Base-by-base conservation (phyloP, 176 grass and related monocot genomes). In the Lolium perenne region DNA sequence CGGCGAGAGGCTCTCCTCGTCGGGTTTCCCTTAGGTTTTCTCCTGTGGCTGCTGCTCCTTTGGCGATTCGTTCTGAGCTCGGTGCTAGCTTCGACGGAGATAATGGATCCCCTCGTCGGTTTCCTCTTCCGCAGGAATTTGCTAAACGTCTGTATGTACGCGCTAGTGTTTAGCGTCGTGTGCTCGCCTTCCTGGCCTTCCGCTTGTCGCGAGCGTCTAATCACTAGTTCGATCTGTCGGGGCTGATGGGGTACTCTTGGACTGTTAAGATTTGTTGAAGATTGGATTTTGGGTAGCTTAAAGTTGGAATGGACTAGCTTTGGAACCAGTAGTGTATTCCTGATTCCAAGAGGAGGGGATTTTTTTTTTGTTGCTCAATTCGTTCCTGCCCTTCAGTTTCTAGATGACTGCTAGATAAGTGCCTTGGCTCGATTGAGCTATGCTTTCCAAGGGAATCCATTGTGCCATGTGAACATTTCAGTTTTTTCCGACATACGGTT, bases 211-310 rank as follows among this genome's bases (percentile, higher is more conserved):
- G 11, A 25, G 21, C 56, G 20, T 50, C 35, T 66, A 71, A 35
- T 40, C 76, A 15, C 20, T 45, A 17, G 40, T 8, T 15, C 61
- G 26, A 53, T 69, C 45, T 22, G 47, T 16, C 21, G 13, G 18
- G 20, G 72, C 72, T 66, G 71, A 67, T 21, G 57, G 40, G 40
- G 7, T 50, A 3, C 5, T 57, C 65, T 78, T 60, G 17, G 38
- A 14, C 46, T 83, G 63, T 14, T 62, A 43, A 11, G 2, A 11
- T 65, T 58, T 51, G 16, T 6, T 25, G n/a, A n/a, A 20, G 14
- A 32, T 65, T 49, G 47, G 58, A 67, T 64, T 56, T 65, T 43
- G 50, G 26, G 71, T 69, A 77, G 61, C 71, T 71, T 26, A 7
- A 32, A 65, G 25, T 29, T 20, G 46, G 78, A 32, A 48, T 3